A percentile compares a stretch with the other conserved stretches of the same genome.
These are phyloP conservation scores for Blastocystis sp. DNA, from an alignment of 352 stramenopile species.

Conservation along the genomic window DNA sequence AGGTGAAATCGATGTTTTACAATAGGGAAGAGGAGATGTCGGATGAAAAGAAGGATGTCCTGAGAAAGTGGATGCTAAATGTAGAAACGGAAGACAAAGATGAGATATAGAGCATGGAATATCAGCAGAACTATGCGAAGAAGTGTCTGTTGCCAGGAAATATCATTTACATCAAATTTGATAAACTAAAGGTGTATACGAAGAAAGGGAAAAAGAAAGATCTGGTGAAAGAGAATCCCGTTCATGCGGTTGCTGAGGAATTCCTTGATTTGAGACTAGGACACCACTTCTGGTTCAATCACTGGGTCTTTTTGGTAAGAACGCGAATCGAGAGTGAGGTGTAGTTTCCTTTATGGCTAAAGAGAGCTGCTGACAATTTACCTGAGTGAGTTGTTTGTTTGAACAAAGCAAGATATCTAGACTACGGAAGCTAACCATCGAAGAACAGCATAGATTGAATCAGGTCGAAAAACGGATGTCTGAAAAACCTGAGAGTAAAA, in stretches of 20 bases:
- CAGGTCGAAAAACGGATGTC: not conserved
- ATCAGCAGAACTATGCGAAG: not conserved
- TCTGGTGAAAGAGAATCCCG: not conserved
- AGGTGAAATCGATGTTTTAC: not conserved
- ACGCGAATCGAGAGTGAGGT: not conserved
- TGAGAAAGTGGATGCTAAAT: not conserved
- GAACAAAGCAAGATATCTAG: not conserved
- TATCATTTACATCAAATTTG: slow-evolving; percentile 23
- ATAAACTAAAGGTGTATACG: not conserved
- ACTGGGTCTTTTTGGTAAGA: slow-evolving; percentile 34
- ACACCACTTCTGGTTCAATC: slow-evolving; percentile 38
- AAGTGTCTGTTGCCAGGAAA: slow-evolving; percentile 22
- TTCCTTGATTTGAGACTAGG: slow-evolving; percentile 22
- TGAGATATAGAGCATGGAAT: not conserved
- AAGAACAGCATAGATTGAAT: not conserved
- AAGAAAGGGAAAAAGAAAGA: slow-evolving; percentile 9
- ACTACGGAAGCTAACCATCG: not conserved
- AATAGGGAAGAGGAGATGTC: not conserved
- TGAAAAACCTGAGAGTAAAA: slow-evolving; percentile 9
- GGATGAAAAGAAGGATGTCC: not conserved
- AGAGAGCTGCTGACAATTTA: not conserved
- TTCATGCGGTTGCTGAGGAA: slow-evolving; percentile 28
- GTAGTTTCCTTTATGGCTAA: slow-evolving; percentile 41
- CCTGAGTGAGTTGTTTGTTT: not conserved
- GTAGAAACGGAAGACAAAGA: not conserved